These are phyloP conservation scores for Solanum ossicruentum DNA, from an alignment of 257 asterid species.

Conservation along the genomic window DNA sequence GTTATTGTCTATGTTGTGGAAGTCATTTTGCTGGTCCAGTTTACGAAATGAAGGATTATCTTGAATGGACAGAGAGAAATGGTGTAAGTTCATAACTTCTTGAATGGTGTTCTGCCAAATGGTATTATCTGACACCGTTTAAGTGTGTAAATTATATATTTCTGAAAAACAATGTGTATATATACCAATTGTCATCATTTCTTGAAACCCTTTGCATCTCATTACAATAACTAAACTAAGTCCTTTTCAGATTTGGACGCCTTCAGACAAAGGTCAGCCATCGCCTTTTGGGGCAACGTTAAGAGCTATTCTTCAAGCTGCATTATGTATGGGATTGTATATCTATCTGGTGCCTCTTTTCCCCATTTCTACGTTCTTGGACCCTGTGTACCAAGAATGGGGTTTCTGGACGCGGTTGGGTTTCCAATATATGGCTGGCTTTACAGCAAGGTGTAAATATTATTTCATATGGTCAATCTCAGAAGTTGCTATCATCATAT, in stretches of 20 bases:
- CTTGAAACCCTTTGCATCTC: neutral
- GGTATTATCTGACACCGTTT: neutral
- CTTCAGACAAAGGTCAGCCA: constrained; percentile 57
- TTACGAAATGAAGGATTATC: constrained; percentile 81
- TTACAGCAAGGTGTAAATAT: constrained; percentile 94
- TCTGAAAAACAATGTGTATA: neutral
- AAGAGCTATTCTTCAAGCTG: constrained; percentile 81
- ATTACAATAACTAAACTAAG: neutral
- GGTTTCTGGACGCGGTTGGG: constrained; percentile 67
- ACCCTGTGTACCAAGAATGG: constrained; percentile 67
- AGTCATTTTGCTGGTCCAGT: constrained; percentile 99
- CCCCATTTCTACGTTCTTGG: constrained; percentile 76
- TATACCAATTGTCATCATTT: neutral
- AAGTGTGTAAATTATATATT: neutral
- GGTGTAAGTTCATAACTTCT: constrained; percentile 40
- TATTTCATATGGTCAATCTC: constrained; percentile 97
- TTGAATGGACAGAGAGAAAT: constrained; percentile 76
- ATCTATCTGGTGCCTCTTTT: constrained; percentile 62
- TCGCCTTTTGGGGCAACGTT: constrained; percentile 75
- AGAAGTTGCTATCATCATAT: constrained; percentile 77
- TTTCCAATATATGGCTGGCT: constrained; percentile 84
- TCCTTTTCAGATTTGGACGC: constrained; percentile 53
- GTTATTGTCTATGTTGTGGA: constrained; percentile 89
- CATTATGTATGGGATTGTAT: constrained; percentile 81
- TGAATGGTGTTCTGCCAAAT: neutral